Evolutionary conservation across 2,329 filamentous ascomycete genomes (phyloP), one percentile per base, ranked within the genome.

Genomic region (Alternaria angustiovoidea): DNA sequence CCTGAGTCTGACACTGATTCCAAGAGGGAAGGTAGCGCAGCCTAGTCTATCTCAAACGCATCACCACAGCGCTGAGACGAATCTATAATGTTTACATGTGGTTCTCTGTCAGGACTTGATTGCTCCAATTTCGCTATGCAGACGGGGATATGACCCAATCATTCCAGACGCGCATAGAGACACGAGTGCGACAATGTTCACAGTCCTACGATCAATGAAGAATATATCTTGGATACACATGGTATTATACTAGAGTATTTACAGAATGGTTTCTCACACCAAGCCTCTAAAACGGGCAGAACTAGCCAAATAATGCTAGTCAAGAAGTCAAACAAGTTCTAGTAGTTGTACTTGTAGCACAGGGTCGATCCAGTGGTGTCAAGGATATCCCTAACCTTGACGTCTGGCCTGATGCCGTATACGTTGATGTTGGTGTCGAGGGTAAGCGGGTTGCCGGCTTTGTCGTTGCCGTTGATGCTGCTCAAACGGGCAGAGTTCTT

Each of bases 381-480:
- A 7, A 78, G 56, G 32, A 78, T 64, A 43, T 78, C 73, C 44
- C 75, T 51, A 26, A 78, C 66, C 44, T 52, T 60, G 22, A 76
- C 67, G 59, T 66, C 61, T 8, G 71, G 74, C 16, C 71, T 63
- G 38, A 78, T 54, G 24, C 63, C 68, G 49, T 73, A 69, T 6
- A 77, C 65, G 38, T 66, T 71, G 60, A 77, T 53, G 7, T 26
- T 59, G 8, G 70, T 76, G 51, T 75, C 70, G 24, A 77, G 53
- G 20, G 68, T 70, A 5, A 78, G 65, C 4, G 52, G n/a, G 32
- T 65, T 66, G 18, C 71, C 71, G 7, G 32, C 22, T 24, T 24
- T 24, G 42, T 75, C 80, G 8, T 78, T 81, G 3, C 83, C 83
- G 39, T 74, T 72, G 62, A 85, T 79, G 44, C 49, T 67, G 24